Conservation (phyloP, 331 rosid genomes). For the Saraca asoca region DNA sequence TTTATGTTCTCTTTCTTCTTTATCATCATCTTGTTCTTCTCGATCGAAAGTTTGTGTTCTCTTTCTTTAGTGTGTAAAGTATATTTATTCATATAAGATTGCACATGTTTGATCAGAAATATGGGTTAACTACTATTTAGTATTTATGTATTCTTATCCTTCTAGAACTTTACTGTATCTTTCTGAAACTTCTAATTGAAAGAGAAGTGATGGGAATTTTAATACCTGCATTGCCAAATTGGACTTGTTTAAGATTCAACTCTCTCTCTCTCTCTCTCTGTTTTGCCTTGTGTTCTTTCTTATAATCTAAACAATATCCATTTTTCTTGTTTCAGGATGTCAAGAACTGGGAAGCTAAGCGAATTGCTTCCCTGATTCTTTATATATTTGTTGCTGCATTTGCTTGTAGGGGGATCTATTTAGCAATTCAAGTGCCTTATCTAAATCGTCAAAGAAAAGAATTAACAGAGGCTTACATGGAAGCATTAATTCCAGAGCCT, state of each 20-base stretch:
- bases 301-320: slow-evolving; percentile 30
- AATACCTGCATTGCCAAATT: slow-evolving; percentile 16
- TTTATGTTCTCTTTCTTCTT: slow-evolving; percentile 17
- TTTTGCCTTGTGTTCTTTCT: not conserved
- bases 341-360: slow-evolving; percentile 76
- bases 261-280: slow-evolving; percentile 7
- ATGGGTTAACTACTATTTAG: slow-evolving; percentile 24
- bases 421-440: slow-evolving; percentile 62
- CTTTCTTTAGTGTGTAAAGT: not conserved
- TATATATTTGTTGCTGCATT: slow-evolving; percentile 51
- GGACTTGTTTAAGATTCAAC: slow-evolving; percentile 20
- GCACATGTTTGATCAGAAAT: slow-evolving; percentile 17
- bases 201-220: slow-evolving; percentile 1
- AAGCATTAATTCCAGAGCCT: slow-evolving; percentile 91
- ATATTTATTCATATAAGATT: not conserved
- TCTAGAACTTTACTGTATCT: slow-evolving; percentile 2
- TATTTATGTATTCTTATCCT: slow-evolving; percentile 12
- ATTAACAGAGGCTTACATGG: slow-evolving; percentile 93
- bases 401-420: slow-evolving; percentile 66
- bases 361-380: slow-evolving; percentile 68
- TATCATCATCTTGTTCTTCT: no score
- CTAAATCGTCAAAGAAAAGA: slow-evolving; percentile 55
- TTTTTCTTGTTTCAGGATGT: slow-evolving; percentile 54
- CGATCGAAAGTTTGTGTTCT: no score
- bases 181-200: slow-evolving; percentile 10